These are phyloP conservation scores for Cucurbita ficifolia DNA, from an alignment of 306 rosid genomes.

Conservation along the genomic window DNA sequence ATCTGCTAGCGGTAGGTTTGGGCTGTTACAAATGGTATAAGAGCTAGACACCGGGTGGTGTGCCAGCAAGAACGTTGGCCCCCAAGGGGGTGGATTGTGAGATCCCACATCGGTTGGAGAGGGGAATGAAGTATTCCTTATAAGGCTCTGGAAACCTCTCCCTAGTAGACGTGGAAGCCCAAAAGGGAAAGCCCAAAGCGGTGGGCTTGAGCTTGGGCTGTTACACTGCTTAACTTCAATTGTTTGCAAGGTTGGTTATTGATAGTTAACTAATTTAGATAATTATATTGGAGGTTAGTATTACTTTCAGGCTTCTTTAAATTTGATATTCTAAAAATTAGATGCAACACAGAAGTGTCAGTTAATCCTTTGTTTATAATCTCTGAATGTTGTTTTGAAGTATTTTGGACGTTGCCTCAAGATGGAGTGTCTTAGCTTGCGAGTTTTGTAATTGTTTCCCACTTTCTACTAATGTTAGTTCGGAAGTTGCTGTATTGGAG, in stretches of 20 bases:
- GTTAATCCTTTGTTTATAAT: background rate
- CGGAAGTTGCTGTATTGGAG: background rate
- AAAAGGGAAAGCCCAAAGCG: no score
- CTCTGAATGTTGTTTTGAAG: background rate
- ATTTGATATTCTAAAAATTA: background rate
- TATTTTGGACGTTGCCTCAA: background rate
- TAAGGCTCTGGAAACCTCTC: no score
- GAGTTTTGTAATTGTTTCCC: background rate
- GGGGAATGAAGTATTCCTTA: no score
- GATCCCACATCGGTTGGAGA: no score
- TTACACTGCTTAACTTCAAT: background rate
- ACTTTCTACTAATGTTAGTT: background rate
- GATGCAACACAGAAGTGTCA: background rate
- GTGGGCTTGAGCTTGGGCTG: no score
- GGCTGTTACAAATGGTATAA: no score
- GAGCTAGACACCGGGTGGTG: no score
- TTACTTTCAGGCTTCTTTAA: background rate
- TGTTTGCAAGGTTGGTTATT: background rate
- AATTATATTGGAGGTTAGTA: background rate
- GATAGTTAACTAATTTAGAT: background rate
- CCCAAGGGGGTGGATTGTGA: no score
- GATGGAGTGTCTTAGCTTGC: background rate
- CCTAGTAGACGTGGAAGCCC: no score
- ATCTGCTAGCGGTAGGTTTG: no score
- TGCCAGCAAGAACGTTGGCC: no score